Evolutionary conservation across 176 grass and related monocot genomes (phyloP).

Genomic region (Oryza punctata): DNA sequence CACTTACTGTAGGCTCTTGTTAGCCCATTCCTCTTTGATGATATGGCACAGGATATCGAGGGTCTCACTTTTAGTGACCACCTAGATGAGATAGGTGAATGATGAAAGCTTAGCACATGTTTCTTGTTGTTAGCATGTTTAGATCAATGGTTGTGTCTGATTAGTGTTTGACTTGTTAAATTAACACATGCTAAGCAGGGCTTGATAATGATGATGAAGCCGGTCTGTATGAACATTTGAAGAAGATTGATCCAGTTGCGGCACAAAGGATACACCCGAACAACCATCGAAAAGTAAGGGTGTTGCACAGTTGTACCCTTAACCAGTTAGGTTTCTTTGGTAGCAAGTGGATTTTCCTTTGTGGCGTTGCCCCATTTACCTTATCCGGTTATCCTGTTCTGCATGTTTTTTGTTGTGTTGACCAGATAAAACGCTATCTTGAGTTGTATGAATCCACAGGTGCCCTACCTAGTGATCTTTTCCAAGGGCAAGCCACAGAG

Average conservation of each 20-base stretch:
- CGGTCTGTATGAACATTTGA: conserved; percentile 54
- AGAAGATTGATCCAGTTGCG: conserved; percentile 72
- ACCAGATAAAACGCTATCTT: conserved; percentile 77
- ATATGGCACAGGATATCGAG: conserved; percentile 54
- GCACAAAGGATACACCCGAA: conserved; percentile 88
- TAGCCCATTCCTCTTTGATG: conserved; percentile 84
- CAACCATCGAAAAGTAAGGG: conserved; percentile 75
- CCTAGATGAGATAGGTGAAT: conserved; percentile 41
- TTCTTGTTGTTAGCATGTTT: conserved; percentile 1
- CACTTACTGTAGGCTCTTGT: conserved; percentile 60
- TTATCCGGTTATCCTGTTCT: conserved; percentile 3
- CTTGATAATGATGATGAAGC: conserved; percentile 44
- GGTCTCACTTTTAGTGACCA: conserved; percentile 25
- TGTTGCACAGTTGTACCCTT: background rate
- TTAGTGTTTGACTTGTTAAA: background rate
- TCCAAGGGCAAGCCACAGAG: conserved; percentile 70
- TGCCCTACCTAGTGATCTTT: conserved; percentile 77
- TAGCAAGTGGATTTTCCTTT: background rate
- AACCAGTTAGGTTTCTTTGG: conserved; percentile 29
- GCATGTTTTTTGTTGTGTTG: conserved; percentile 24
- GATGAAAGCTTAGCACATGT: background rate
- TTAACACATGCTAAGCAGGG: conserved; percentile 35
- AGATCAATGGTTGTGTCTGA: background rate
- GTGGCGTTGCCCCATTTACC: background rate
- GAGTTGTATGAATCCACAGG: conserved; percentile 70